Percentiles rank a stretch among this genome's conserved stretches.
These are phyloP conservation scores for Ottelia alismoides DNA, from an alignment of 106 monocot species.

Conservation along the genomic window DNA sequence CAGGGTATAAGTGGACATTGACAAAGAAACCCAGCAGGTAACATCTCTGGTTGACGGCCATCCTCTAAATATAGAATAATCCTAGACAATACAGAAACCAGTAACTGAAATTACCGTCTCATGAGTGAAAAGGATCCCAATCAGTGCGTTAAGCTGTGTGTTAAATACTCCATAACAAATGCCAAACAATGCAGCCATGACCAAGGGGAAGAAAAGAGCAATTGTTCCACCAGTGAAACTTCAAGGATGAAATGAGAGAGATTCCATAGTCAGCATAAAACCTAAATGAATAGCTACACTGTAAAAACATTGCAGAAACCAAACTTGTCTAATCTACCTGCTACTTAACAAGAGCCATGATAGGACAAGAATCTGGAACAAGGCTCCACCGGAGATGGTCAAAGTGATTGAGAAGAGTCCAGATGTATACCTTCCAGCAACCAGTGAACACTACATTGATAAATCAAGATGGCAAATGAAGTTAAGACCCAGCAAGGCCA, in stretches of 20 bases:
- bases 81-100: too few relatives aligned
- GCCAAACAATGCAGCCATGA: constrained; percentile 80
- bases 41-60: too few relatives aligned
- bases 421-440: constrained; percentile 73
- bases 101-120: too few relatives aligned
- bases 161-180: constrained; percentile 81
- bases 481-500: background rate
- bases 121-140: constrained; percentile 67
- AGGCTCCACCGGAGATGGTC: constrained; percentile 53
- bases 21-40: too few relatives aligned
- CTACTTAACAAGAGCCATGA: constrained; percentile 70
- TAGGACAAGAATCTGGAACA: constrained; percentile 64
- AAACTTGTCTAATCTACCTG: constrained; percentile 19
- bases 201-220: constrained; percentile 36
- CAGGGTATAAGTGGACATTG: too few relatives aligned
- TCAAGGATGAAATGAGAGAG: constrained; percentile 7
- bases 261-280: background rate
- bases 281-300: background rate
- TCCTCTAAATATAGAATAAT: too few relatives aligned
- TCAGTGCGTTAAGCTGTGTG: constrained; percentile 71
- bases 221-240: constrained; percentile 40
- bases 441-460: constrained; percentile 51
- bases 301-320: background rate
- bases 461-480: background rate
- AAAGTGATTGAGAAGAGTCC: constrained; percentile 58